These are phyloP conservation scores for Eucalyptus polybractea DNA, from an alignment of 345 rosid species.

Conservation along the genomic window DNA sequence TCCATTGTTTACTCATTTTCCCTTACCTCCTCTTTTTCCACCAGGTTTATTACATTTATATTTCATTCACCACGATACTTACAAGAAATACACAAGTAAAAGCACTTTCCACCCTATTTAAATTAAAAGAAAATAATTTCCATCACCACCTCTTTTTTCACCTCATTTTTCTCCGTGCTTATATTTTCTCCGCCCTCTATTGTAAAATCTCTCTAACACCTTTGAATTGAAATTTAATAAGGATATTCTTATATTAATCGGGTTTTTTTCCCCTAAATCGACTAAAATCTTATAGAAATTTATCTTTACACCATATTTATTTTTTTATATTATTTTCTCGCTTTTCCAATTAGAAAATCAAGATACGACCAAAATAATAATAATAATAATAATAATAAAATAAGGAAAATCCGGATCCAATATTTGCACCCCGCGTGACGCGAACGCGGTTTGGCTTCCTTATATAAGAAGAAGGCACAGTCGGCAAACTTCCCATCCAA, in stretches of 20 bases:
- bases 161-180: too few species aligned
- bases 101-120: not conserved
- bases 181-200: rapidly evolving
- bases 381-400: too few species aligned
- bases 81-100: too few species aligned
- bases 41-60: too few species aligned
- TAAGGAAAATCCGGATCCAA: too few species aligned
- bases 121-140: too few species aligned
- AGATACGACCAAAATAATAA: too few species aligned
- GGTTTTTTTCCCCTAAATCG: not conserved
- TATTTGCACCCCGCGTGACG: not conserved
- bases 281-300: not conserved
- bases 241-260: too few species aligned
- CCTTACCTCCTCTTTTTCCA: too few species aligned
- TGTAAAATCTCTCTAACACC: not conserved
- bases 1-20: not conserved
- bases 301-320: not conserved
- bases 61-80: too few species aligned
- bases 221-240: too few species aligned
- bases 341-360: not conserved
- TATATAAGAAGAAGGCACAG: not conserved
- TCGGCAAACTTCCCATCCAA: not conserved
- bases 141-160: too few species aligned
- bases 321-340: not conserved
- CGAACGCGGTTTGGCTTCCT: not conserved